phyloP scores from a whole-genome alignment of 352 stramenopile genomes.

The Discostella stelligera region DNA sequence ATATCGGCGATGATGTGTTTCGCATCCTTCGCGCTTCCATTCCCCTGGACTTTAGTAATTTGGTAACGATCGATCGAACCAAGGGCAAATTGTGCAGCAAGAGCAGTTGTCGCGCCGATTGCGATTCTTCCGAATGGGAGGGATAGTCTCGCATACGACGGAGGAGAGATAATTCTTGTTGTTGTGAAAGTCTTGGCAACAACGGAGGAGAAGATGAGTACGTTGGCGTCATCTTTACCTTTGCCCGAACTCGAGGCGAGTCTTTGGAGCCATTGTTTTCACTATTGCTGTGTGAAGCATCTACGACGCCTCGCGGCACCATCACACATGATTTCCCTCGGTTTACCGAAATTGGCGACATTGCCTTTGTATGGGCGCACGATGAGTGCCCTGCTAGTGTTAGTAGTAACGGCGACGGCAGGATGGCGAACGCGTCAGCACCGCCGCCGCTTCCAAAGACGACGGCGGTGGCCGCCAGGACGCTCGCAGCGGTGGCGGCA shows the following conservation, averaged over 20 bases:
- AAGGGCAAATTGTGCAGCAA: conserved; percentile 51
- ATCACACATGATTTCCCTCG: neutral
- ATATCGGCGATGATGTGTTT: conserved; percentile 7
- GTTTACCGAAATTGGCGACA: neutral
- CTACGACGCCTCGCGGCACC: neutral
- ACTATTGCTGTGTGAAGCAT: no score
- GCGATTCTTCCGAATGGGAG: conserved; percentile 18
- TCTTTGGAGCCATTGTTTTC: no score
- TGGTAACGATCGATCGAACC: conserved; percentile 48
- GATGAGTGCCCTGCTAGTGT: neutral
- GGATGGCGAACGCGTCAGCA: neutral
- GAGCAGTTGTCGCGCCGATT: conserved; percentile 41
- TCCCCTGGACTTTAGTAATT: conserved; percentile 21
- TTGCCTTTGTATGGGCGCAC: neutral
- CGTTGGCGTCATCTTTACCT: neutral
- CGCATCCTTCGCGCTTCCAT: neutral
- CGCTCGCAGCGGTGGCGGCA: neutral
- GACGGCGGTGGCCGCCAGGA: neutral
- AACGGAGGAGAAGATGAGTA: neutral
- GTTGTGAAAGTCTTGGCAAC: conserved; percentile 25
- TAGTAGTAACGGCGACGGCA: neutral
- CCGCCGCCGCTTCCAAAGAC: neutral
- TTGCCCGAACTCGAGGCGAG: neutral
- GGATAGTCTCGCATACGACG: conserved; percentile 31
- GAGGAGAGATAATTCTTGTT: conserved; percentile 37